These are phyloP conservation scores for Pouteria campechiana DNA, from an alignment of 179 eudicot genomes.

Conservation along the genomic window DNA sequence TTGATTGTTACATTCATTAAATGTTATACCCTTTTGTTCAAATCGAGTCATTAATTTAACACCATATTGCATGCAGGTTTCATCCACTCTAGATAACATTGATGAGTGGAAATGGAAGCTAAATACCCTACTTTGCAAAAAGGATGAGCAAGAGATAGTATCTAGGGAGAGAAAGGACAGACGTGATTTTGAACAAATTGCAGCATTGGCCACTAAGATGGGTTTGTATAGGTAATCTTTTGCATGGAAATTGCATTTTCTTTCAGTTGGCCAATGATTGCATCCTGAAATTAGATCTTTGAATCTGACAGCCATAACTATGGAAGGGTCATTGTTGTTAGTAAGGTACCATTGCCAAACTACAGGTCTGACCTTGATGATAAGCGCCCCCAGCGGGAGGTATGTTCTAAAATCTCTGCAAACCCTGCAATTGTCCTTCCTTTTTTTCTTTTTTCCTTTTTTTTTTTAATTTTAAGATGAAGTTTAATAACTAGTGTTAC, in stretches of 20 bases:
- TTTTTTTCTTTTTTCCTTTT: not conserved
- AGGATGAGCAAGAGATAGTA: slow-evolving; percentile 62
- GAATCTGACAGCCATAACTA: slow-evolving; percentile 70
- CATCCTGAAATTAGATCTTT: slow-evolving; percentile 3
- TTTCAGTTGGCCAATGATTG: not conserved
- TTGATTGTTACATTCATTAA: no score
- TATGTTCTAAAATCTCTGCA: slow-evolving; percentile 13
- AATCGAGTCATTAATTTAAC: no score
- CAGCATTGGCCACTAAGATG: slow-evolving; percentile 58
- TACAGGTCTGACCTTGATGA: slow-evolving; percentile 93
- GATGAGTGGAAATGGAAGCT: slow-evolving; percentile 72
- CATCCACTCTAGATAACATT: slow-evolving; percentile 34
- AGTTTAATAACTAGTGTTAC: no score
- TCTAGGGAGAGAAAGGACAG: slow-evolving; percentile 89
- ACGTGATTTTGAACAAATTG: slow-evolving; percentile 71
- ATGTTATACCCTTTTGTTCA: no score
- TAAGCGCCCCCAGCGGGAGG: slow-evolving; percentile 93
- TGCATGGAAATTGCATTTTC: not conserved
- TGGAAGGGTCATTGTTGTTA: slow-evolving; percentile 66
- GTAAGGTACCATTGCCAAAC: slow-evolving; percentile 81
- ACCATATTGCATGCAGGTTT: no score
- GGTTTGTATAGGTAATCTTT: slow-evolving; percentile 64
- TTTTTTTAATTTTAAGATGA: slow-evolving; percentile 1
- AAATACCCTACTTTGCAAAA: slow-evolving; percentile 33
- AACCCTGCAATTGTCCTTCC: no score